Conservation (phyloP, 2,329 filamentous ascomycete species). For the Phialophora chinensis region DNA sequence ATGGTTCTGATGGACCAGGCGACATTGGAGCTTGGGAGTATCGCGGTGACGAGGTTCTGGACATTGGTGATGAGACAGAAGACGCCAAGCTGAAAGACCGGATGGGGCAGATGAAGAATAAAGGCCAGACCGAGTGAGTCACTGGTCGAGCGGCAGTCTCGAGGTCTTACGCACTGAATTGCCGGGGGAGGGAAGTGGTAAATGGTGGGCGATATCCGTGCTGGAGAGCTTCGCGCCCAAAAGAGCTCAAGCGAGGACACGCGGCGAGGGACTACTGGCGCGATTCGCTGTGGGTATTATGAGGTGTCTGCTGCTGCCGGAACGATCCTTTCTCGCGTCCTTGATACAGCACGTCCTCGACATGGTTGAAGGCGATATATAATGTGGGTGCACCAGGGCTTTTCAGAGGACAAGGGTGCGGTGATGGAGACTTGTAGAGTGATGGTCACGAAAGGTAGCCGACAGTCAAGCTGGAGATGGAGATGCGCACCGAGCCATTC, state of each 20-base stretch:
- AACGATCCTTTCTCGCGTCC: not conserved
- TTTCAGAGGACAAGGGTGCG: not conserved
- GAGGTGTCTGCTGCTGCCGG: not conserved
- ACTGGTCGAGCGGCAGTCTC: not conserved
- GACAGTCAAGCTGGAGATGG: not conserved
- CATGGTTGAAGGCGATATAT: not conserved
- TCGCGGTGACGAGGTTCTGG: conserved; percentile 43
- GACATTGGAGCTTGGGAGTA: conserved; percentile 61
- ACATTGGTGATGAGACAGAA: conserved; percentile 47
- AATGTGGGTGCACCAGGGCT: not conserved
- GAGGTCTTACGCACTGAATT: not conserved
- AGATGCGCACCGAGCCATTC: not conserved
- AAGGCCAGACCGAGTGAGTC: conserved; percentile 13
- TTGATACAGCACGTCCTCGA: not conserved
- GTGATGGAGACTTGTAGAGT: not conserved
- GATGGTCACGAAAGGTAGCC: not conserved
- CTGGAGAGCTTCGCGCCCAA: not conserved
- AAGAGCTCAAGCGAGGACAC: conserved; percentile 1
- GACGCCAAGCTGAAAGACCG: conserved; percentile 38
- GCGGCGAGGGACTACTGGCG: conserved; percentile 4
- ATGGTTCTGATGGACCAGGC: conserved; percentile 72
- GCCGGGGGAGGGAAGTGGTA: not conserved
- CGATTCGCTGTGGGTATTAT: not conserved
- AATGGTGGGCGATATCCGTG: not conserved
- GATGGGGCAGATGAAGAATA: conserved; percentile 33